Evolutionary conservation across 768 basidiomycete genomes (phyloP), one percentile per base, ranked within the genome.

Genomic region (Tubosaeta sp.): DNA sequence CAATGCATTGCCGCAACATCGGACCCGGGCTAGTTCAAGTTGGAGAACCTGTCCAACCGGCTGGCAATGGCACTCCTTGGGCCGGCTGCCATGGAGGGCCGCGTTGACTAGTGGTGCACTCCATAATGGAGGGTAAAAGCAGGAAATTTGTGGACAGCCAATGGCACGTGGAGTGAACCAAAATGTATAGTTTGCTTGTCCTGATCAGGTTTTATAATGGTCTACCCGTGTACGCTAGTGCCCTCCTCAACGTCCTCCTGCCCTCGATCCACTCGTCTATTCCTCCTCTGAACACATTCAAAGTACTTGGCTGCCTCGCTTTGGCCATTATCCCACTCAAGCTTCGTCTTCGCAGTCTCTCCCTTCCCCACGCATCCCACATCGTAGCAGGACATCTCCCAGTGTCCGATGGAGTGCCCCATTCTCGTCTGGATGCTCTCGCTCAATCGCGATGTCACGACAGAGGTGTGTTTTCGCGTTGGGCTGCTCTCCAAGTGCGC

Each of bases 351-450:
- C n/a, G 13, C 21, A 34, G 25, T 8, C 16, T 29, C 11, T 12
- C 12, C 25, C 18, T 21, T 31, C 41, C 3, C 29, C 31, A 27
- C 29, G 14, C 12, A 27, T 44, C 29, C 29, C 29, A 58, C 39
- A 44, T 40, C 44, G 36, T 45, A 53, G 43, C 32, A 34, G 47
- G 41, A 38, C 39, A 48, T 51, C 49, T 41, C 21, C 49, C 34
- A 21, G 29, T 13, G 31, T 19, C 41, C 40, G 27, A 68, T 76
- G 72, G 82, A 84, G 50, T 83, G 80, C 63, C 84, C 84, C 11
- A 81, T 89, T 54, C 76, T 90, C 24, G 82, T 87, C 21, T 90
- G 87, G 87, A 87, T 88, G 83, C 71, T 90, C 45, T 85, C 84
- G 5, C 69, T 87, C 63, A 88, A 88, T 58, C 75, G 87, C 48